Base-by-base conservation (phyloP, 2,329 filamentous ascomycete genomes). In the Aspergillus pseudotamarii region DNA sequence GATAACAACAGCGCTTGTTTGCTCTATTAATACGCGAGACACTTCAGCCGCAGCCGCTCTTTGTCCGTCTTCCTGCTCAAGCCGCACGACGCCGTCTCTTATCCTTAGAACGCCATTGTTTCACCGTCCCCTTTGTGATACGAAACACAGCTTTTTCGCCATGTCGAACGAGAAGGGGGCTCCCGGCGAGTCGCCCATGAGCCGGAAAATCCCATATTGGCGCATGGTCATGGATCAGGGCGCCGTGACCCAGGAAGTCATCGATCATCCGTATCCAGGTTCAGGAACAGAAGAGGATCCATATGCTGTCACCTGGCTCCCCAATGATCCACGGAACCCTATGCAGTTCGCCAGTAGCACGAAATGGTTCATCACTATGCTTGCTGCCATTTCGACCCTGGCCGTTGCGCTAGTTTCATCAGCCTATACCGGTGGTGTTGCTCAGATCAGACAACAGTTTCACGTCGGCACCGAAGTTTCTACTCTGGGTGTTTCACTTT, bases 401-500 rank as follows among this genome's bases (percentile, higher is more conserved):
- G 80, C 79, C 26, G 79, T 82, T 30, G 71, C 79, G 14, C 72
- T 82, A 36, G 78, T 78, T 30, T 81, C 79, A 0, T 80, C 78
- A 0, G 79, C 79, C 4, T 81, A 80, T 62, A 76, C 75, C 10
- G 79, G 80, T 57, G 78, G 78, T 54, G 69, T 79, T 6, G 36
- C 66, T 2, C 66, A 79, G 54, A 78, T 81, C 36, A 64, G 75
- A 58, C 32, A 59, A 21, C 62, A 77, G 23, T 82, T 82, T 56
- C 53, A 72, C 1, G 66, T 76, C 34, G 71, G 73, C 14, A 69
- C 68, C 1, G 79, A 81, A 67, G 73, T 78, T 21, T 75, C 74
- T 5, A 80, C 75, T 0, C 71, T 82, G 9, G 80, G 80, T 46
- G 74, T 82, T 19, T 82, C 80, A 11, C 74, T 83, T 12, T 83